Evolutionary conservation across 345 rosid genomes (phyloP).

Genomic region (Ceriops decandra): DNA sequence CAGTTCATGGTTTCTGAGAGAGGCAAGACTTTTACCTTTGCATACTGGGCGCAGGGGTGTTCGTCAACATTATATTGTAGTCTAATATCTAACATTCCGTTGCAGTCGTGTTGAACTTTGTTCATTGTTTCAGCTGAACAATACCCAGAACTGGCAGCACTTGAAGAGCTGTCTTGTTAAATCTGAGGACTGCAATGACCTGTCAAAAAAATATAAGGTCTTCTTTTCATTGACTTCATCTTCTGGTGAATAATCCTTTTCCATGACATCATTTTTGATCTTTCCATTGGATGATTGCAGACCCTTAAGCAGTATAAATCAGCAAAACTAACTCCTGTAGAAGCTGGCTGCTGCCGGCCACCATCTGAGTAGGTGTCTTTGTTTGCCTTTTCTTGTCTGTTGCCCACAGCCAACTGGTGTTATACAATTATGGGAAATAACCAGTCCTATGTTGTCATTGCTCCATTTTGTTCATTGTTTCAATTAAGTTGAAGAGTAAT

Average conservation of each 20-base stretch:
- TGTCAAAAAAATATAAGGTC: conserved; percentile 73
- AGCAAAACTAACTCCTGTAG: conserved; percentile 73
- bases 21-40: conserved; percentile 33
- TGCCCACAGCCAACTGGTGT: not conserved
- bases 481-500: not conserved
- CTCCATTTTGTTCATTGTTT: not conserved
- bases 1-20: conserved; percentile 82
- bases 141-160: conserved; percentile 62
- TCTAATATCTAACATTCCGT: not conserved
- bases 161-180: conserved; percentile 92
- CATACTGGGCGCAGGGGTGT: not conserved
- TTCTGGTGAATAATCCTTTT: conserved; percentile 10
- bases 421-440: not conserved
- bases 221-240: not conserved
- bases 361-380: conserved; percentile 67
- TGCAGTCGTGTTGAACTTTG: conserved; percentile 1
- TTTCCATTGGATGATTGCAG: conserved; percentile 37
- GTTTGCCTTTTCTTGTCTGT: not conserved
- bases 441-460: not conserved
- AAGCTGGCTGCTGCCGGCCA: conserved; percentile 93
- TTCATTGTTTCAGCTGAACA: conserved; percentile 53
- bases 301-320: conserved; percentile 59
- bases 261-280: conserved; percentile 11
- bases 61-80: not conserved
- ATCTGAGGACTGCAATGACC: conserved; percentile 63